These are phyloP conservation scores for Podila clonocystis DNA, from an alignment of 192 early-diverging fungal genomes.

Conservation along the genomic window DNA sequence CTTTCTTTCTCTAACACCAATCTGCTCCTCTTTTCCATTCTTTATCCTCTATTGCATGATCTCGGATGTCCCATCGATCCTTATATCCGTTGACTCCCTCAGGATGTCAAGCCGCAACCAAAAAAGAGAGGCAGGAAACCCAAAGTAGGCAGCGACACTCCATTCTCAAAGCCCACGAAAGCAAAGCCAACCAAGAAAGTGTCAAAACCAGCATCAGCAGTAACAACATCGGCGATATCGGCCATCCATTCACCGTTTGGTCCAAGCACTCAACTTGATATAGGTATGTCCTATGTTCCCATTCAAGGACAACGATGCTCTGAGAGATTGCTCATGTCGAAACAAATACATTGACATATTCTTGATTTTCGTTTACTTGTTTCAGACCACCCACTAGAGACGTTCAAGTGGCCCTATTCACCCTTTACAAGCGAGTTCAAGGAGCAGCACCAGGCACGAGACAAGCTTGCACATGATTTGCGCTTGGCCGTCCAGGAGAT, in stretches of 20 bases:
- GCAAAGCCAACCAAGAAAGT: slow-evolving; percentile 22
- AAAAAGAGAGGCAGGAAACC: slow-evolving; percentile 10
- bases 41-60: no score
- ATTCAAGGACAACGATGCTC: neutral
- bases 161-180: slow-evolving; percentile 7
- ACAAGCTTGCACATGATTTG: slow-evolving; percentile 14
- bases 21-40: no score
- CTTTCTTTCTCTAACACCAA: no score
- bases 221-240: neutral
- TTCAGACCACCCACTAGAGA: slow-evolving; percentile 36
- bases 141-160: slow-evolving; percentile 27
- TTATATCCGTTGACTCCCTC: neutral
- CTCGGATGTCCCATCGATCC: no score
- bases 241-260: slow-evolving; percentile 10
- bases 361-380: neutral
- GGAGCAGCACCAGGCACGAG: slow-evolving; percentile 16
- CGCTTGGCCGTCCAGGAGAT: slow-evolving; percentile 19
- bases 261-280: slow-evolving; percentile 22
- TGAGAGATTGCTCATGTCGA: neutral
- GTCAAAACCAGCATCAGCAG: slow-evolving; percentile 13
- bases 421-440: slow-evolving; percentile 44
- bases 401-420: slow-evolving; percentile 49
- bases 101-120: neutral
- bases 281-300: slow-evolving; percentile 7
- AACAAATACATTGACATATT: neutral